These are phyloP conservation scores for Tetrapyrgos nigripes DNA, from an alignment of 1,284 basidiomycete genomes.

Conservation along the genomic window DNA sequence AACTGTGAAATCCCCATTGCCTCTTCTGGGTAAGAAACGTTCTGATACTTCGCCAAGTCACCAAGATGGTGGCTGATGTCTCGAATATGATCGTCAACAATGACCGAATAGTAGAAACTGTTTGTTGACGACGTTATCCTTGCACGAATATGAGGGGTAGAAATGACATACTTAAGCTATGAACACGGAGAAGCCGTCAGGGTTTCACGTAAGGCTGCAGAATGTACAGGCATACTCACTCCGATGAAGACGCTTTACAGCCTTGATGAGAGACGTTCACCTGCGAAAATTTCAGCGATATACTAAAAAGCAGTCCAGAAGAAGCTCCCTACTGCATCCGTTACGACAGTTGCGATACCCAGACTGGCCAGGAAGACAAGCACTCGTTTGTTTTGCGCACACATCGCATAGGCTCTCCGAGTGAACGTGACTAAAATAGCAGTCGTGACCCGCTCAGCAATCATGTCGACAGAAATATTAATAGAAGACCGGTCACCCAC, in stretches of 20 bases:
- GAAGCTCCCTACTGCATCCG: conserved; percentile 12
- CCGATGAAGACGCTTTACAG: not conserved
- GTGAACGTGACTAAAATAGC: conserved; percentile 12
- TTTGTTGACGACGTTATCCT: too few relatives aligned
- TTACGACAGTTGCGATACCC: conserved; percentile 12
- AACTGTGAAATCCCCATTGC: not conserved
- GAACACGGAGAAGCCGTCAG: too few relatives aligned
- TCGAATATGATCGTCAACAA: conserved; percentile 17
- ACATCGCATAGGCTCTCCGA: conserved; percentile 13
- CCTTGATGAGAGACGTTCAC: conserved; percentile 7
- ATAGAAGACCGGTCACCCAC: conserved; percentile 1
- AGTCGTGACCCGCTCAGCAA: not conserved
- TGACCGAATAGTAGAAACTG: conserved; percentile 5
- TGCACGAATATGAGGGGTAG: too few relatives aligned
- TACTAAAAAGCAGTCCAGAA: not conserved
- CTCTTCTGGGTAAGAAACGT: not conserved
- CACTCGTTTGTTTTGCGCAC: conserved; percentile 7
- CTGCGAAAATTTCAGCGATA: not conserved
- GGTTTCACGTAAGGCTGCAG: too few relatives aligned
- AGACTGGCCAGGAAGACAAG: not conserved
- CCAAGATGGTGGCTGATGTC: conserved; percentile 9
- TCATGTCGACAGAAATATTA: not conserved
- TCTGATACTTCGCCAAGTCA: conserved; percentile 9
- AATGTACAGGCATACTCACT: too few relatives aligned
- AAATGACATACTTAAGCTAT: too few relatives aligned